Base-by-base conservation (phyloP, 23 red algal species). In the Chondrus crispus region DNA sequence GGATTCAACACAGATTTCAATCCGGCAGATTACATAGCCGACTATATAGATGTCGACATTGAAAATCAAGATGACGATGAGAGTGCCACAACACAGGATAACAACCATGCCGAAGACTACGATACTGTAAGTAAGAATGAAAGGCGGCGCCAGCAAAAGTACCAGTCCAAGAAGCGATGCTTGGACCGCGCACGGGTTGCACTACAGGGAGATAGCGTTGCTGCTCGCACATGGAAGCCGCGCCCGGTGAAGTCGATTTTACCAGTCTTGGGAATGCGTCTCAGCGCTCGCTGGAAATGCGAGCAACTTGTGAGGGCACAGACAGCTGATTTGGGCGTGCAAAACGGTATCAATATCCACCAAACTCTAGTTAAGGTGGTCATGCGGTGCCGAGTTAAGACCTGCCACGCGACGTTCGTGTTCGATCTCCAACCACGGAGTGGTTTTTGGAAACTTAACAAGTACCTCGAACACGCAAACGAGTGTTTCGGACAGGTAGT, bases 391-490 rank as follows among this genome's bases (percentile, higher is more conserved):
- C 78, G 78, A 51, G 78, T 28, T 20, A 53, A 53, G 78, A 18
- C 24, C 44, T 82, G 78, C 12, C 40, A 7, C 51, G 46, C 46
- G 32, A 53, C 29, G 46, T 19, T 82, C n/a, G 78, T 37, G 24
- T 82, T 60, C 19, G 78, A 82, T 1, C 57, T 20, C 44, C 78
- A 82, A 82, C 78, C 78, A 6, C 24, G 78, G 47, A 60, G 32
- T 37, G 78, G 78, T 37, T 28, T 82, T 41, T 82, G 46, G 78
- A 82, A 82, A 37, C 78, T 53, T 20, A 82, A 82, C 22, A 82
- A 62, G 78, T 60, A 33, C 57, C 26, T 37, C 46, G 43, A 51
- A 28, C 42, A 77, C 43, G 9, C 0, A 8, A 77, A 77, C 12
- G 38, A 42, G 71, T 77, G 37, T 10, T 77, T 46, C 44, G 71